Conservation (phyloP, 352 stramenopile genomes). For the Phytophthora cactorum region DNA sequence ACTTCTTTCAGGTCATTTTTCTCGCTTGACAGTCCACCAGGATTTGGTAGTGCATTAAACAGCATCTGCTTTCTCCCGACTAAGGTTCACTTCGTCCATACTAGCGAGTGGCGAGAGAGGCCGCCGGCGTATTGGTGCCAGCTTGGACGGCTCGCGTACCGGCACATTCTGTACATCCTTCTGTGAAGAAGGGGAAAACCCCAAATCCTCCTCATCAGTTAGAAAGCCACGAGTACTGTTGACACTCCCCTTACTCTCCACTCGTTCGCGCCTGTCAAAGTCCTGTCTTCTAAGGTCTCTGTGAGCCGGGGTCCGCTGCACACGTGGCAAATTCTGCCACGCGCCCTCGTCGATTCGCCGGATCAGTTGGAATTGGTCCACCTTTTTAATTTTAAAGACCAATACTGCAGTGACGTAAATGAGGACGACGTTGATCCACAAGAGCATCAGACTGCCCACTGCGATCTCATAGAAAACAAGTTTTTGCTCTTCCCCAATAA, state of each 20-base stretch:
- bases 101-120: conserved; percentile 11
- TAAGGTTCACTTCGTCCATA: conserved; percentile 23
- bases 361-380: conserved; percentile 87
- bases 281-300: conserved; percentile 7
- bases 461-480: conserved; percentile 90
- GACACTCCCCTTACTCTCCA: conserved; percentile 53
- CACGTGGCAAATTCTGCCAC: conserved; percentile 82
- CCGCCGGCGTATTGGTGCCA: conserved; percentile 26
- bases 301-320: conserved; percentile 65
- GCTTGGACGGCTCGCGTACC: conserved; percentile 1
- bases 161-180: conserved; percentile 8
- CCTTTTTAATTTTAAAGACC: conserved; percentile 91
- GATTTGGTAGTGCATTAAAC: conserved; percentile 12
- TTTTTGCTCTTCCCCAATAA: conserved; percentile 84
- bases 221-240: conserved; percentile 41
- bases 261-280: conserved; percentile 22
- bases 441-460: conserved; percentile 77
- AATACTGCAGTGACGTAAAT: conserved; percentile 88
- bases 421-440: conserved; percentile 91
- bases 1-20: neutral
- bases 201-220: conserved; percentile 14
- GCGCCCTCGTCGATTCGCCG: conserved; percentile 73
- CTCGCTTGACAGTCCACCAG: neutral
- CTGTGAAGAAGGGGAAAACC: conserved; percentile 8
- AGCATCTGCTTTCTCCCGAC: conserved; percentile 8